Evolutionary conservation across 2,329 filamentous ascomycete genomes (phyloP), one percentile per base, ranked within the genome.

Genomic region (Verticillium alfalfae): DNA sequence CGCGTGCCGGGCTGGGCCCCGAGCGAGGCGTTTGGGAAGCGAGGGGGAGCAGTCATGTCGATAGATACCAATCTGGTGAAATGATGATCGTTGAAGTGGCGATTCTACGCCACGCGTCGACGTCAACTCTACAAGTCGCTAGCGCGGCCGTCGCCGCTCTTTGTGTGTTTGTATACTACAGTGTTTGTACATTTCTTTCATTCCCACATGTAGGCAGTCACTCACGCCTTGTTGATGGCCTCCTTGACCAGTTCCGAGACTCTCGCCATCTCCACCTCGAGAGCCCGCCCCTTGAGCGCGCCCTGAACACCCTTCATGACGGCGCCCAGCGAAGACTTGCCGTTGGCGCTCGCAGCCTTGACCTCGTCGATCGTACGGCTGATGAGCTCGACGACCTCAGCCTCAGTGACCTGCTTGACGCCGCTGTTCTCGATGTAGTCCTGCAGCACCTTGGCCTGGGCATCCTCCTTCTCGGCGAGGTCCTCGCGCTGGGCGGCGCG

Each of bases 391-490:
- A 78, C 78, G 22, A 93, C 76, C 71, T 91, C 83, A 5, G 83
- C 84, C 64, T 83, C 79, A 2, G 78, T 74, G 60, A 92, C 68
- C 13, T 80, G 81, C 72, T 87, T 78, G 13, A 92, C 82, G 8
- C 82, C 83, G 66, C 85, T 85, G 63, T 76, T 78, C 8, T 80
- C 79, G 4, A 85, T 78, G 73, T 92, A 92, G 67, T 87, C 86
- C 45, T 88, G 80, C 68, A 93, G 70, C 2, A 94, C 81, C 37
- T 75, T 75, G 57, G 89, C 76, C 75, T 93, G 89, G 12, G 76
- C 78, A 64, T 85, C 78, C 77, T 94, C 90, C 76, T 90, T 90
- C 61, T 86, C 84, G 0, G 84, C 88, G 39, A 94, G 75, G 71
- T 94, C 91, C 31, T 83, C 76, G 45, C 91, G 81, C 3, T 85